Base-by-base conservation (phyloP, 2,329 filamentous ascomycete genomes). In the Drechslerella coelobrocha region DNA sequence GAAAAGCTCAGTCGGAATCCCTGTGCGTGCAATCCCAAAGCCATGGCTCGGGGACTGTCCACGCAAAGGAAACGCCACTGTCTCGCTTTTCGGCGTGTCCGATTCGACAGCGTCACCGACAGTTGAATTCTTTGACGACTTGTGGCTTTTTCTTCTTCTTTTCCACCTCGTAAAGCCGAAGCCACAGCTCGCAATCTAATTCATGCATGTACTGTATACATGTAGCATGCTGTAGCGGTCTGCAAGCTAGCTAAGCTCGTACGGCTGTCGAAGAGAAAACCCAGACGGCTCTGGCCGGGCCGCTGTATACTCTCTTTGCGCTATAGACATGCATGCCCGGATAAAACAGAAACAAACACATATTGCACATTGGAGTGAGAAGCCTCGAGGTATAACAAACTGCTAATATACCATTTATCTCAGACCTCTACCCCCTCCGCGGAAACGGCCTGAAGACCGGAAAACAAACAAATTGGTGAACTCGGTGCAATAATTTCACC, bases 21-120 rank as follows among this genome's bases (percentile, higher is more conserved):
- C 56, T 57, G 56, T 23, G 52, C 51, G 57, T 47, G 50, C 65
- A 62, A 43, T n/a, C 34, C 57, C 56, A 62, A 51, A 45, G 51
- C 41, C 65, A 55, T 57, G 57, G 52, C 31, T 57, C 65, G 27
- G 52, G 27, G 21, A 50, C 21, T 17, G 21, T 5, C 14, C n/a
- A 45, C 41, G 41, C 19, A 7, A 19, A 6, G 39, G 48, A 59
- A 60, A 68, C 63, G 56, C 56, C 63, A 61, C 54, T 34, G 57
- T 68, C 21, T 43, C 37, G 56, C 50, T 29, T 51, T 68, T 68
- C 63, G 63, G 63, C 19, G 23, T 43, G 29, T 61, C 63, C 63
- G 63, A 57, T 68, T 68, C 56, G 56, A 56, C 51, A 17, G 24
- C 24, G 24, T 34, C 14, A 23, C n/a, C 29, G 19, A 23, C n/a